These are phyloP conservation scores for Dactylellina haptotyla DNA, from an alignment of 2,329 filamentous ascomycete genomes.

Conservation along the genomic window DNA sequence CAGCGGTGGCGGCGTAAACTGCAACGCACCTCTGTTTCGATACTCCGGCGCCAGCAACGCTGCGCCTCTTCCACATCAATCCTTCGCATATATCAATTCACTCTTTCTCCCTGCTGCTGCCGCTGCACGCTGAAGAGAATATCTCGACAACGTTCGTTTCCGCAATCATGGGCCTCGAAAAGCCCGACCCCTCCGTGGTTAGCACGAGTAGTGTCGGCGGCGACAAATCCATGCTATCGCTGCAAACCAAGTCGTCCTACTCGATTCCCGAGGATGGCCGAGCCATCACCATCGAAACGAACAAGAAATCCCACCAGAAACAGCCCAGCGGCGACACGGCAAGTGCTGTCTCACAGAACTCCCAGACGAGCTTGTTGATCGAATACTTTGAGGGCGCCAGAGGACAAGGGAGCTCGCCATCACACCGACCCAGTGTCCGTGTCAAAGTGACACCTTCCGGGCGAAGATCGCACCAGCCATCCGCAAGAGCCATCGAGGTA, in stretches of 20 bases:
- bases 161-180: slow-evolving; percentile 44
- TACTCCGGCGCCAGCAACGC: too few relatives aligned
- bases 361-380: slow-evolving; percentile 89
- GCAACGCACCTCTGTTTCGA: slow-evolving; percentile 21
- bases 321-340: slow-evolving; percentile 64
- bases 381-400: slow-evolving; percentile 93
- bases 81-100: slow-evolving; percentile 16
- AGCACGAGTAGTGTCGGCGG: slow-evolving; percentile 53
- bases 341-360: slow-evolving; percentile 69
- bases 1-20: too few relatives aligned
- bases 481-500: slow-evolving; percentile 55
- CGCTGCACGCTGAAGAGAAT: too few relatives aligned
- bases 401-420: slow-evolving; percentile 67
- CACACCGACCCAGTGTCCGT: slow-evolving; percentile 82
- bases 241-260: slow-evolving; percentile 76
- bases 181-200: slow-evolving; percentile 48
- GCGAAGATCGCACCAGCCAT: slow-evolving; percentile 60
- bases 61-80: slow-evolving; percentile 42
- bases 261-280: slow-evolving; percentile 87
- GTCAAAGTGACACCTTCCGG: slow-evolving; percentile 82
- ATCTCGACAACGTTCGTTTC: too few relatives aligned
- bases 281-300: slow-evolving; percentile 89
- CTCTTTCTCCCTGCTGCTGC: not conserved
- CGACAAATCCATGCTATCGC: slow-evolving; percentile 65
- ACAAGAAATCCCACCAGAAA: slow-evolving; percentile 71